phyloP scores from a whole-genome alignment of 1,284 basidiomycete genomes.

The Rhodotorula sp. region DNA sequence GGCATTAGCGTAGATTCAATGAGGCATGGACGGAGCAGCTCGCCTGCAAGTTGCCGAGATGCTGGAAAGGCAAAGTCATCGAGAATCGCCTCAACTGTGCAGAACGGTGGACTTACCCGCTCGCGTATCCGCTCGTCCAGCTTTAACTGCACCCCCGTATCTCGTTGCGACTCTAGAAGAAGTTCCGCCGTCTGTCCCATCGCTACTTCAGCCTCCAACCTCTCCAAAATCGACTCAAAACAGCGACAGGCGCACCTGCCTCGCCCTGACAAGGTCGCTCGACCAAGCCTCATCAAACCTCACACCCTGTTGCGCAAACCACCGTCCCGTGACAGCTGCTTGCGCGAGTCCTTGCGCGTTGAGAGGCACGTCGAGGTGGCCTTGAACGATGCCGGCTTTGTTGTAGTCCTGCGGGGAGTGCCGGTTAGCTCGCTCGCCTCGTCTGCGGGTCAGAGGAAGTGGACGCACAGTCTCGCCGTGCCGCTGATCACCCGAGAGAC shows the following conservation, averaged over 20 bases:
- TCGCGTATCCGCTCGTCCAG: slow-evolving; percentile 34
- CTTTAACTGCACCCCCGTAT: background rate
- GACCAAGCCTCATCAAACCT: slow-evolving; percentile 33
- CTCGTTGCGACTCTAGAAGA: slow-evolving; percentile 18
- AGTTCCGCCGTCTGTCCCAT: slow-evolving; percentile 33
- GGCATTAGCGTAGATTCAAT: too few relatives aligned
- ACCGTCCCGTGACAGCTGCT: slow-evolving; percentile 16
- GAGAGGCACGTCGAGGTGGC: slow-evolving; percentile 40
- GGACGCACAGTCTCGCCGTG: slow-evolving; percentile 2
- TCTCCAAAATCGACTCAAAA: background rate
- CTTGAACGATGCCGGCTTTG: slow-evolving; percentile 39
- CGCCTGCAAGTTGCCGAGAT: slow-evolving; percentile 23
- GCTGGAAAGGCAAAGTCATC: background rate
- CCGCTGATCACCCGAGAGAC: background rate
- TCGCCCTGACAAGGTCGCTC: slow-evolving; percentile 38
- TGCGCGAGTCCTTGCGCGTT: slow-evolving; percentile 37
- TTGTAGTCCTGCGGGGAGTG: slow-evolving; percentile 39
- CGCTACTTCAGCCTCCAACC: background rate
- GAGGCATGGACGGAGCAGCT: background rate
- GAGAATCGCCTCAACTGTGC: background rate
- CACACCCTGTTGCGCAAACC: slow-evolving; percentile 11
- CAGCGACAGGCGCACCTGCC: slow-evolving; percentile 6
- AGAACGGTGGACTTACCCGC: slow-evolving; percentile 10
- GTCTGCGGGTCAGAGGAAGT: background rate
- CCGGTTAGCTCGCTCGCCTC: background rate